Evolutionary conservation across 139 green algal species (phyloP).

Genomic region (Tetradesmus lagerheimii): DNA sequence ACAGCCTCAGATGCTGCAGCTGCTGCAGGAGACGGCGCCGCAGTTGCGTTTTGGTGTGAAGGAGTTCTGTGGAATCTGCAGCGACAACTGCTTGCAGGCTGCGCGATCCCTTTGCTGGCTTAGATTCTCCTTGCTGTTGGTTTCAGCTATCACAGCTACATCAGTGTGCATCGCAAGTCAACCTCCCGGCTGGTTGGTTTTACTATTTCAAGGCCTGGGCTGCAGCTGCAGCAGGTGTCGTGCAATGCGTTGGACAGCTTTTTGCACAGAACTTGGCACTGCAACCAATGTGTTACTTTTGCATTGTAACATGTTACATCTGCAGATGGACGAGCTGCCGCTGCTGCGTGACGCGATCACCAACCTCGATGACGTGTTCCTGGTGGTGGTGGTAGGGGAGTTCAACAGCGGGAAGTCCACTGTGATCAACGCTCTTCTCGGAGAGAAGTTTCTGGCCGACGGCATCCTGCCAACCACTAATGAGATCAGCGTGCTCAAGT

Average conservation of each 20-base stretch:
- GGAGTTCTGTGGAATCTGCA: too few species aligned
- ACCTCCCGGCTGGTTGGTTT: too few species aligned
- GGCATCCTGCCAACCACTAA: constrained; percentile 99
- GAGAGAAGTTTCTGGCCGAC: constrained; percentile 83
- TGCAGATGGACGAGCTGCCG: constrained; percentile 68
- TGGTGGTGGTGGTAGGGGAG: constrained; percentile 97
- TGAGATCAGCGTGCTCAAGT: constrained; percentile 94
- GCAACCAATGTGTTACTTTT: background rate
- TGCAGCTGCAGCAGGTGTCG: too few species aligned
- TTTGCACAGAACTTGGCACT: too few species aligned
- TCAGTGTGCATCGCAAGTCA: too few species aligned
- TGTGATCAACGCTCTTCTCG: constrained; percentile 95
- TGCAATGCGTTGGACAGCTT: too few species aligned
- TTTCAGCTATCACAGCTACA: too few species aligned
- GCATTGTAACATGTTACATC: too few species aligned
- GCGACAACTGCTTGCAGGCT: too few species aligned
- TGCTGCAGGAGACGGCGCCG: background rate
- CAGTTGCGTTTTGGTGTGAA: background rate
- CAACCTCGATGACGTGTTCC: constrained; percentile 93
- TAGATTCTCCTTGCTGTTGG: too few species aligned
- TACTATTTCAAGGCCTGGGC: too few species aligned
- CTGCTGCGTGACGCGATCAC: constrained; percentile 67
- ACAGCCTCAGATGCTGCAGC: background rate
- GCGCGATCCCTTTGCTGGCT: too few species aligned
- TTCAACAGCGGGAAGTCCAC: constrained; percentile 94